Evolutionary conservation across 164 flowering plant species (phyloP), one percentile per base, ranked within the genome.

Genomic region (Santalum album): DNA sequence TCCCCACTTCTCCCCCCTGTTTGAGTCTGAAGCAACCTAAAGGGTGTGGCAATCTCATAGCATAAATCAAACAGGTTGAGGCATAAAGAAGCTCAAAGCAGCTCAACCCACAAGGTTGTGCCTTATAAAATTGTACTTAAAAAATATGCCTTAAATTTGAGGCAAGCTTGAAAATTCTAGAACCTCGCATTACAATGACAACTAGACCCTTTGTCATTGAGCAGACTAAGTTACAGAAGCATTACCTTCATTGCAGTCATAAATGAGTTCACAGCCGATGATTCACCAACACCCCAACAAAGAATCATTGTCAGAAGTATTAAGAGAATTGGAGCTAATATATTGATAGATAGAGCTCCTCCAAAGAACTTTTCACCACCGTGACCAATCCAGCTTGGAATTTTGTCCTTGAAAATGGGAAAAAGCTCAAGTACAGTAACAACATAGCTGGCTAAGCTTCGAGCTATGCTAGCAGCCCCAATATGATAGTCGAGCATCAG

Each of bases 401-500:
- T 67, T 38, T 75, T 73, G 1, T 66, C 79, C 59, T 72, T 84
- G 55, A 94, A 67, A 59, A 71, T 18, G 12, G 99, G 95, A 51
- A 81, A 70, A n/a, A 90, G 78, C 72, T 90, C 87, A 42, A 90
- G 51, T 38, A 86, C 3, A 6, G 83, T 44, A 61, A 81, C 72
- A 12, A 84, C 58, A 69, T 94, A 90, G 68, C 94, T 75, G 0
- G 97, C 90, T 34, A 94, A 76, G 63, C 99, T 94, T 40, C 99
- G 75, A 3, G 97, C 95, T 50, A 94, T 84, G 65, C 97, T 94
- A 47, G 99, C 99, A 23, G 97, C 92, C 48, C 95, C 99, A 62
- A 94, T 87, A 61, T 94, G 99, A 63, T 87, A 86, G 62, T 94
- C 97, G 54, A 87, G 75, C 94, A 94, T 90, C 55, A 94, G 54